Percentiles rank a stretch among this genome's conserved stretches.
phyloP scores from a whole-genome alignment of 2,329 filamentous ascomycete genomes.

The Penicillium janthinellum region DNA sequence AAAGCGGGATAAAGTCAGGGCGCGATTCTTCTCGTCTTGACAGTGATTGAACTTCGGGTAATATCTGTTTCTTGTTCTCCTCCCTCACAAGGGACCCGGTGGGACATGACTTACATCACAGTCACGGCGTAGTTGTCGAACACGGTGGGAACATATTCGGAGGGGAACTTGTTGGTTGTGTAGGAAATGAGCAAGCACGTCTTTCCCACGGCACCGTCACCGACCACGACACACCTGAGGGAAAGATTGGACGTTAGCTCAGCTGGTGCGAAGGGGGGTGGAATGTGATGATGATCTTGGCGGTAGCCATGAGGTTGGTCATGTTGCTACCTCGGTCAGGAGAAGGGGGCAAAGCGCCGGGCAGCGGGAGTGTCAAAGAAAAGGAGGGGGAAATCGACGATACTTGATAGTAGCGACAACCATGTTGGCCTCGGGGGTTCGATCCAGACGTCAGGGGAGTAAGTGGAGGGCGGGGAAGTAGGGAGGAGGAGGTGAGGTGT shows the following conservation, averaged over 20 bases:
- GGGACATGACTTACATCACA: slow-evolving; percentile 77
- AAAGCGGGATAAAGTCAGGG: slow-evolving; percentile 9
- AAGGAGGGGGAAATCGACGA: slow-evolving; percentile 31
- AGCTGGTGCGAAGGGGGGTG: background rate
- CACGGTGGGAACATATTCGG: slow-evolving; percentile 98
- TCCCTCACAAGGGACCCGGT: background rate
- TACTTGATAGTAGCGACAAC: slow-evolving; percentile 68
- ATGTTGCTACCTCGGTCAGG: background rate
- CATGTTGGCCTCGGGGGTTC: slow-evolving; percentile 44
- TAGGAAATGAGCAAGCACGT: slow-evolving; percentile 99
- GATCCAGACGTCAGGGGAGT: background rate
- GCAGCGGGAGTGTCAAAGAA: slow-evolving; percentile 14
- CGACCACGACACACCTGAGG: slow-evolving; percentile 92
- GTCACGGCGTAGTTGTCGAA: slow-evolving; percentile 99
- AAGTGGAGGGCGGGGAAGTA: slow-evolving; percentile 8
- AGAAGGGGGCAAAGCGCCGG: slow-evolving; percentile 5
- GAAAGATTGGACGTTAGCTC: slow-evolving; percentile 19
- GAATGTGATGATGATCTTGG: background rate
- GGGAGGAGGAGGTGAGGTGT: slow-evolving; percentile 9
- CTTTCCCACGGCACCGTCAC: slow-evolving; percentile 98
- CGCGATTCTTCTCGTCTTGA: background rate
- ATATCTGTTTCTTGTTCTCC: background rate
- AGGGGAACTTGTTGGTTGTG: slow-evolving; percentile 99
- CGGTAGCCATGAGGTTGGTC: background rate
- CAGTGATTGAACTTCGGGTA: too few species aligned